These are phyloP conservation scores for Populus hybrid DNA, from an alignment of 441 rosid genomes.

Conservation along the genomic window DNA sequence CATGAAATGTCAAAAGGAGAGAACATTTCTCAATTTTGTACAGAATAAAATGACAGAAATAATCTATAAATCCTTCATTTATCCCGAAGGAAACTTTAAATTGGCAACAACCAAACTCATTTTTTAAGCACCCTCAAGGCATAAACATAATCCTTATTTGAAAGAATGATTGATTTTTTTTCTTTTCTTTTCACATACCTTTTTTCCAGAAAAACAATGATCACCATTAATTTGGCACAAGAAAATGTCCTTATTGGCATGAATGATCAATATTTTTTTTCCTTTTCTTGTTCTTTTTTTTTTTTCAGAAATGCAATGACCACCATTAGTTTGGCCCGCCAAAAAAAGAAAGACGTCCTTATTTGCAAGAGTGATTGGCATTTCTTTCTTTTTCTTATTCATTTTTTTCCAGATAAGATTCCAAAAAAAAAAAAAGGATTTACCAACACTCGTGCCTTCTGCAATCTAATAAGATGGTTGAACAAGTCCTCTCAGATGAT, in stretches of 20 bases:
- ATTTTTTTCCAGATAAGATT: too few species aligned
- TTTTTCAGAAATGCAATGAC: not conserved
- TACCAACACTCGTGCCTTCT: not conserved
- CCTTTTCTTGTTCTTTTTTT: not conserved
- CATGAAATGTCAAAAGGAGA: not conserved
- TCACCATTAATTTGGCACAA: not conserved
- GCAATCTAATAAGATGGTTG: not conserved
- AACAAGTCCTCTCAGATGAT: not conserved
- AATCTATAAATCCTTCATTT: not conserved
- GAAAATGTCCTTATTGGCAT: not conserved
- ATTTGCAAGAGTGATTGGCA: not conserved
- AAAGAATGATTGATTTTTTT: too few species aligned
- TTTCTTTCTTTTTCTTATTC: not conserved
- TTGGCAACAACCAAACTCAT: not conserved
- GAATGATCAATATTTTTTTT: not conserved
- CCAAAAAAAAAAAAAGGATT: not conserved
- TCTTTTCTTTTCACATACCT: too few species aligned
- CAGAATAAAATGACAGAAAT: not conserved
- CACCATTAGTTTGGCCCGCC: not conserved
- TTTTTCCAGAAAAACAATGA: not conserved
- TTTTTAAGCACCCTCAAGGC: not conserved
- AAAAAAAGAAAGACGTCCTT: not conserved
- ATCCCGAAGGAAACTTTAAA: not conserved
- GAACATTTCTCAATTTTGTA: not conserved
- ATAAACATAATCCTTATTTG: too few species aligned